Conservation (phyloP, 2,329 filamentous ascomycete species). For the Daldinia sp. region DNA sequence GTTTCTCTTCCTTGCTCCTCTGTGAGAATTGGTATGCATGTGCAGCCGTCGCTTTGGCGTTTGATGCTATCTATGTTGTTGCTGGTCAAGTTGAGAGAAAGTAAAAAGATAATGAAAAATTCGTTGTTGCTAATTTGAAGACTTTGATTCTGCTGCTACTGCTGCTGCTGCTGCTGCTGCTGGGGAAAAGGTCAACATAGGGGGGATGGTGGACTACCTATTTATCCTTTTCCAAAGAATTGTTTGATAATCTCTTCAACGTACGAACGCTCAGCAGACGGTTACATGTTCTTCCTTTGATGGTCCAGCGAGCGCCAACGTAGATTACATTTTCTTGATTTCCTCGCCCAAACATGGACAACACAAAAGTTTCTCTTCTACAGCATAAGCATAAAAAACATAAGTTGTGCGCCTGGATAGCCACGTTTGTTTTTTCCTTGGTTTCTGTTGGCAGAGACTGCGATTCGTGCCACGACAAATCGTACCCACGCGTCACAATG, state of each 20-base stretch:
- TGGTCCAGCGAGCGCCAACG: slow-evolving; percentile 23
- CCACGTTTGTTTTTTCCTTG: slow-evolving; percentile 34
- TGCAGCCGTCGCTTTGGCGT: background rate
- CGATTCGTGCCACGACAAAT: slow-evolving; percentile 41
- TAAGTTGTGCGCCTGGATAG: slow-evolving; percentile 23
- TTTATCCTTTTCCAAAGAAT: slow-evolving; percentile 15
- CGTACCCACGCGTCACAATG: slow-evolving; percentile 20
- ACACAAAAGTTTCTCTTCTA: slow-evolving; percentile 12
- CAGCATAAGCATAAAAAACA: slow-evolving; percentile 14
- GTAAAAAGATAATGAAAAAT: background rate
- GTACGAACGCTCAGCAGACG: slow-evolving; percentile 1
- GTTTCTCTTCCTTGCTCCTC: slow-evolving; percentile 4
- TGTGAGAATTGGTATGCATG: background rate
- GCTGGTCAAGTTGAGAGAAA: background rate
- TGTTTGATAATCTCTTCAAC: background rate
- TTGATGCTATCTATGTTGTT: background rate
- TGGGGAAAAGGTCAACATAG: background rate
- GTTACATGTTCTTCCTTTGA: slow-evolving; percentile 10
- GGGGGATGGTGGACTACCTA: background rate
- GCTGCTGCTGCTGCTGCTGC: background rate
- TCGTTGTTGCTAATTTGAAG: slow-evolving; percentile 5
- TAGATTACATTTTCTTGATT: slow-evolving; percentile 23
- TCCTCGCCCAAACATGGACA: slow-evolving; percentile 10
- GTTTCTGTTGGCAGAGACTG: slow-evolving; percentile 18
- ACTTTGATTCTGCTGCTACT: background rate